phyloP scores from a whole-genome alignment of 805 yeast genomes.

The Metschnikowia cerradonensis region DNA sequence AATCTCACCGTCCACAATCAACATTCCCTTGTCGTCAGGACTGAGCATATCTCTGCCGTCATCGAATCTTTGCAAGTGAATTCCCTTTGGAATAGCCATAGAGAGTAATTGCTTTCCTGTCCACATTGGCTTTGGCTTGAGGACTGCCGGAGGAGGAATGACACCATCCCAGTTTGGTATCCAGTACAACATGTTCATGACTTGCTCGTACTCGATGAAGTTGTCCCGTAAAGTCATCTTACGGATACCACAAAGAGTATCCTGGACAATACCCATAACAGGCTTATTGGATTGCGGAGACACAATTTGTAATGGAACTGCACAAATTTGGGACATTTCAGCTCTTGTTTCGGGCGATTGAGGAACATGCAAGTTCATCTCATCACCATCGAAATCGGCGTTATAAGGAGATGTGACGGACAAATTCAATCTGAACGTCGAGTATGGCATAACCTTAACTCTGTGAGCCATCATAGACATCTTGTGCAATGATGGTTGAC shows the following conservation, averaged over 20 bases:
- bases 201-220: constrained; percentile 87
- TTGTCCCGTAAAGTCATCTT: constrained; percentile 90
- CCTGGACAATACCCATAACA: constrained; percentile 99
- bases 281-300: constrained; percentile 99
- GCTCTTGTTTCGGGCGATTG: constrained; percentile 98
- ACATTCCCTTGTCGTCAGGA: constrained; percentile 94
- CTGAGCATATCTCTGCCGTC: constrained; percentile 78
- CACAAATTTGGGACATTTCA: constrained; percentile 89
- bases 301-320: constrained; percentile 96
- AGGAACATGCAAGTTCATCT: constrained; percentile 98
- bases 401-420: constrained; percentile 99
- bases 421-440: constrained; percentile 92
- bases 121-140: constrained; percentile 96
- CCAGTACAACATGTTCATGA: constrained; percentile 96
- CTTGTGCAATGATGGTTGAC: constrained; percentile 98
- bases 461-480: constrained; percentile 99
- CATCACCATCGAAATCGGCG: constrained; percentile 99
- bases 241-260: constrained; percentile 94
- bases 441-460: constrained; percentile 97
- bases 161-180: constrained; percentile 99
- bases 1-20: constrained; percentile 91
- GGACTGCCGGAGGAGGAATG: constrained; percentile 89
- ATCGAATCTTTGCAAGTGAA: constrained; percentile 89
- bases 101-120: constrained; percentile 93
- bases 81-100: constrained; percentile 92